These are phyloP conservation scores for Macrophomina phaseolina DNA, from an alignment of 2,329 filamentous ascomycete genomes.

Conservation along the genomic window DNA sequence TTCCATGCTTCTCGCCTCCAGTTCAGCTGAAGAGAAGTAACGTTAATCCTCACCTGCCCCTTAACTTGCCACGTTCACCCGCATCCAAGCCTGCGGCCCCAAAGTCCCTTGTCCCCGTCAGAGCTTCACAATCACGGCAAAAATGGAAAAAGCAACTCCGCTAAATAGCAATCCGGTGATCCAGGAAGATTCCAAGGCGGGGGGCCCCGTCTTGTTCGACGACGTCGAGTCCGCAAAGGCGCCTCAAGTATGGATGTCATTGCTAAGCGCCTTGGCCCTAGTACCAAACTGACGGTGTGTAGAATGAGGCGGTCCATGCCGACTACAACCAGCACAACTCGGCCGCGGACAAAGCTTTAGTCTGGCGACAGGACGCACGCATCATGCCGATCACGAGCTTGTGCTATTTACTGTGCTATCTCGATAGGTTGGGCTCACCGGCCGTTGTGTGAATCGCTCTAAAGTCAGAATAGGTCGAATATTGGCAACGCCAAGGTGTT, in stretches of 20 bases:
- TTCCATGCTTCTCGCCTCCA: background rate
- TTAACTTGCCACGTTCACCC: conserved; percentile 5
- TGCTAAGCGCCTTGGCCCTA: background rate
- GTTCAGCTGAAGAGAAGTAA: background rate
- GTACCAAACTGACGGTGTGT: background rate
- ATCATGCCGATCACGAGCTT: conserved; percentile 68
- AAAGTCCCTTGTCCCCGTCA: background rate
- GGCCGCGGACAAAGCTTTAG: conserved; percentile 21
- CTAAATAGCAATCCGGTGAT: conserved; percentile 20
- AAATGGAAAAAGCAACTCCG: conserved; percentile 17
- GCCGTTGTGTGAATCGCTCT: background rate
- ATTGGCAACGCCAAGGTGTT: conserved; percentile 64
- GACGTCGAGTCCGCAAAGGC: conserved; percentile 12
- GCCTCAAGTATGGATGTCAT: background rate
- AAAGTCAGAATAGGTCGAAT: conserved; percentile 4
- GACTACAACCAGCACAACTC: conserved; percentile 26
- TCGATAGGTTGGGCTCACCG: conserved; percentile 55
- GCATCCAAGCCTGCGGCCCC: background rate
- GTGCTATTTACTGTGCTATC: conserved; percentile 72
- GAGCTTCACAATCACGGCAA: background rate
- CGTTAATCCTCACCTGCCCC: conserved; percentile 1
- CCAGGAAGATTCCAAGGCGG: conserved; percentile 11
- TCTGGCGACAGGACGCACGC: conserved; percentile 59
- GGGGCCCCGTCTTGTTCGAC: conserved; percentile 6
- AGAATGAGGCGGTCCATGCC: conserved; percentile 17